Percentiles rank a stretch among this genome's conserved stretches.
Conservation (phyloP, 192 early-diverging fungal species). For the Backusella psychrophila region DNA sequence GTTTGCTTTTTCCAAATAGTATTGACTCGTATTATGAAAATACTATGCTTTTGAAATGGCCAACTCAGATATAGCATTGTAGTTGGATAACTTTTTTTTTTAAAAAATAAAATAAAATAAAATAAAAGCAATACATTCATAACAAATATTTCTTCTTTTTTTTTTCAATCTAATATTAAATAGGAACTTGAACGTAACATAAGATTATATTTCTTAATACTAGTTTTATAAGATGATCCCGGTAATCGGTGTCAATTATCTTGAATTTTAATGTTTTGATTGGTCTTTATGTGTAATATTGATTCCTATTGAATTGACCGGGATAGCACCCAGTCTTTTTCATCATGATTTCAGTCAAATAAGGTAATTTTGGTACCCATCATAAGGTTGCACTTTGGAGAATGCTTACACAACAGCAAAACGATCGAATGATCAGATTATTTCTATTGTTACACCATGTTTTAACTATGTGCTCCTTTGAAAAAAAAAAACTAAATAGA, state of each 20-base stretch:
- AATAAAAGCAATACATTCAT: no score
- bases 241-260: background rate
- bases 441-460: background rate
- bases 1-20: no score
- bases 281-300: background rate
- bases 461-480: background rate
- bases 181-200: background rate
- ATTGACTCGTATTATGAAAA: no score
- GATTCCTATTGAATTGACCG: background rate
- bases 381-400: background rate
- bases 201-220: background rate
- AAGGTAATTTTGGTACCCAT: background rate
- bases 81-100: no score
- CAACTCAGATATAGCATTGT: no score
- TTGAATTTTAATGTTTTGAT: background rate
- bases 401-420: background rate
- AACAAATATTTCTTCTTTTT: no score
- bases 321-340: background rate
- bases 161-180: background rate
- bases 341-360: background rate
- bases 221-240: no score
- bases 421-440: background rate
- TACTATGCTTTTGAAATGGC: no score
- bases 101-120: no score
- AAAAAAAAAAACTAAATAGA: background rate